Evolutionary conservation across 1,139 yeast genomes (phyloP).

Genomic region (Pichia sp.): DNA sequence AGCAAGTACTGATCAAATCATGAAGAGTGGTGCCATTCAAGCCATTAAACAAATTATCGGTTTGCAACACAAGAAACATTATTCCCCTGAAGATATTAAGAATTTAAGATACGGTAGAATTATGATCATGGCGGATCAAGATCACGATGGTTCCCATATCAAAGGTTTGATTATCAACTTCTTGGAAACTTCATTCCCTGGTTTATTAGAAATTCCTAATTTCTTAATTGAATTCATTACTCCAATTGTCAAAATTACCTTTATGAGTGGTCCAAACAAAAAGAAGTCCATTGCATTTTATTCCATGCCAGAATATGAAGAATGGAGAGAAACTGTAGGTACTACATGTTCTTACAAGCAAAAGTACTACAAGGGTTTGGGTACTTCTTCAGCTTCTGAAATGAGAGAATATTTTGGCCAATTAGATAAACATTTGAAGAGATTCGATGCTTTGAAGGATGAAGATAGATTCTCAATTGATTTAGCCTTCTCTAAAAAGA

Average conservation of each 20-base stretch:
- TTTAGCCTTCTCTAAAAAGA: constrained; percentile 90
- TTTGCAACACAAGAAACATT: constrained; percentile 85
- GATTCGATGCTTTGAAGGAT: constrained; percentile 77
- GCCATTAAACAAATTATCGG: constrained; percentile 97
- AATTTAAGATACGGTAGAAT: constrained; percentile 92
- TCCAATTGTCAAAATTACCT: constrained; percentile 90
- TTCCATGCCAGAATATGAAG: constrained; percentile 94
- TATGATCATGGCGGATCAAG: constrained; percentile 99
- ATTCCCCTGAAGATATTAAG: constrained; percentile 58
- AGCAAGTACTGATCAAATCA: constrained; percentile 90
- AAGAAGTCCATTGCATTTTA: constrained; percentile 69
- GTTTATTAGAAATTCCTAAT: constrained; percentile 86
- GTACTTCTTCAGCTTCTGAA: constrained; percentile 83
- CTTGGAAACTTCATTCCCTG: constrained; percentile 93
- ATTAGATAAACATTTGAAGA: constrained; percentile 81
- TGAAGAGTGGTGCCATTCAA: constrained; percentile 91
- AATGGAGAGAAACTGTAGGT: constrained; percentile 90
- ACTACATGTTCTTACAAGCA: constrained; percentile 78
- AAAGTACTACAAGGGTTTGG: constrained; percentile 98
- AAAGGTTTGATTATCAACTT: constrained; percentile 95
- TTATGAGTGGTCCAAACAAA: constrained; percentile 61
- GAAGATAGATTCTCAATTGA: constrained; percentile 85
- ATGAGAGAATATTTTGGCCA: constrained; percentile 89
- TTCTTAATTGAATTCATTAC: constrained; percentile 93
- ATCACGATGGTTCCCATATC: constrained; percentile 99